Evolutionary conservation across 2,329 filamentous ascomycete species (phyloP).

Genomic region (Tolypocladium capitatum): DNA sequence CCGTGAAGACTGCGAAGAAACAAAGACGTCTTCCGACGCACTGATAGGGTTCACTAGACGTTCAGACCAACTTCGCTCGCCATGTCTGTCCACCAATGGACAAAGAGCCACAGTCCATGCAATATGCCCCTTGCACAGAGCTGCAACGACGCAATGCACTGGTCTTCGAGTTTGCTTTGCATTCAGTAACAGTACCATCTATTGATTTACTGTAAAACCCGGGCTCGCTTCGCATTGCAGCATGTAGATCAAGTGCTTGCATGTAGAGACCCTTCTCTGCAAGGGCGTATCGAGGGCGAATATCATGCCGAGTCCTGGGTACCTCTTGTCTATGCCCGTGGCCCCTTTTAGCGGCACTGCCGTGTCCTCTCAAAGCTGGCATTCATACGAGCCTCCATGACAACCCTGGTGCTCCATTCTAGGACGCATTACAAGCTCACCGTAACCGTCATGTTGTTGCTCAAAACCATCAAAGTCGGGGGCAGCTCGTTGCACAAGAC

Average conservation of each 20-base stretch:
- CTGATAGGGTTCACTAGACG: background rate
- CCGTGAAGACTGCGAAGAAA: background rate
- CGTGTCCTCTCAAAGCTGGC: background rate
- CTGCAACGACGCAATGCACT: background rate
- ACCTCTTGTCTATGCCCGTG: background rate
- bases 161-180: background rate
- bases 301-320: background rate
- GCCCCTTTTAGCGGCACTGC: background rate
- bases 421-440: conserved; percentile 44
- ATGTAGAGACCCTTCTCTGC: background rate
- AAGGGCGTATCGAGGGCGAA: too few species aligned
- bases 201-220: background rate
- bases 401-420: background rate
- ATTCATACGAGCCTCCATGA: background rate
- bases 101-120: background rate
- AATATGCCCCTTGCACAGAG: background rate
- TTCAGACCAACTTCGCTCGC: background rate
- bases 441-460: conserved; percentile 83
- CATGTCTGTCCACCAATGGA: background rate
- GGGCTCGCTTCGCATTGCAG: background rate
- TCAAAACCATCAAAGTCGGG: conserved; percentile 66
- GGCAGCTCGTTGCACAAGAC: conserved; percentile 65
- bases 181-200: background rate
- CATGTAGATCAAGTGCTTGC: too few species aligned
- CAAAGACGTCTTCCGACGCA: background rate